Evolutionary conservation across 768 basidiomycete species (phyloP), one percentile per base, ranked within the genome.

Genomic region (Saitozyma sp.): DNA sequence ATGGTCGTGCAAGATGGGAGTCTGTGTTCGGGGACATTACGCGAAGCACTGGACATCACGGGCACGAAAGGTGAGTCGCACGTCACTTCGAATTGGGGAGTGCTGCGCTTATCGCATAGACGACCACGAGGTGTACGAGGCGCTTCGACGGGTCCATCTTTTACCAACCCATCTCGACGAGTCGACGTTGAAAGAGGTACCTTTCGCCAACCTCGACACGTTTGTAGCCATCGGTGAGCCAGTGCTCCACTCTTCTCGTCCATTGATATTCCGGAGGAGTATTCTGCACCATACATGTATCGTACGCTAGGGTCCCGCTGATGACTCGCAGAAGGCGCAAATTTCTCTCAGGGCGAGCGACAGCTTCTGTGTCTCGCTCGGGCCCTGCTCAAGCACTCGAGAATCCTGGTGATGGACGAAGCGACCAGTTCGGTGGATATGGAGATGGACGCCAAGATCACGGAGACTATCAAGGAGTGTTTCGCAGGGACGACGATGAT

Each of bases 401-500:
- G 65, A 49, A 64, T 80, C 11, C 55, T 79, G n/a, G 70, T 80
- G 1, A 72, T 80, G 70, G 79, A 78, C 63, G 77, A 79, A 69
- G 78, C 78, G 1, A 79, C 78, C 6, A 74, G 74, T 1, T 76
- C 73, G 8, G 70, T 79, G 11, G 79, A 80, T 50, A 77, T 77
- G 50, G 78, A 78, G 75, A 79, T 77, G 64, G 79, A 80, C 63
- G 69, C 73, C 17, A 71, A 69, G 62, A 75, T 80, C 62, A 78
- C 76, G 7, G 58, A 59, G 4, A 74, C 78, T 1, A 69, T 80
- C 42, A 71, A 68, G 49, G 71, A 77, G 20, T 70, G 73, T 50
- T 75, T 80, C 46, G 59, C 71, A 11, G 71, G 63, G 1, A 71
- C 71, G 40, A 78, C 78, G 9, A 66, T 80, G 62, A 48, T 80